Conservation (phyloP, 2,329 filamentous ascomycete genomes). For the Talaromyces sp. region DNA sequence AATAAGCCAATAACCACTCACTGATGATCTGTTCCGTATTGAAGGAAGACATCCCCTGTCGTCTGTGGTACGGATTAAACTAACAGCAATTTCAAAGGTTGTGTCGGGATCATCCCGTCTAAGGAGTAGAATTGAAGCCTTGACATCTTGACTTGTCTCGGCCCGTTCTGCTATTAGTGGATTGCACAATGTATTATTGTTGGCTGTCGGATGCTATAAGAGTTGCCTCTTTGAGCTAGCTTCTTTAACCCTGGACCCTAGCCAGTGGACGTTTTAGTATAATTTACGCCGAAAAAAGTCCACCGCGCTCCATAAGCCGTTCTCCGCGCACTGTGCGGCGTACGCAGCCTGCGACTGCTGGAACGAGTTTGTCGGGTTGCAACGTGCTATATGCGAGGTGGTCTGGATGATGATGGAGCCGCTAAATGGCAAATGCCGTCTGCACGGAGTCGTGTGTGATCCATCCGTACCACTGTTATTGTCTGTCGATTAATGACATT, state of each 20-base stretch:
- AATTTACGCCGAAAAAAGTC: neutral
- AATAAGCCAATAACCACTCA: neutral
- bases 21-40: neutral
- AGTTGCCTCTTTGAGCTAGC: constrained; percentile 2
- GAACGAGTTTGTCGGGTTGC: neutral
- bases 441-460: constrained; percentile 7
- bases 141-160: neutral
- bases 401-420: constrained; percentile 16
- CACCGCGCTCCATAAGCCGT: constrained; percentile 6
- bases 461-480: neutral
- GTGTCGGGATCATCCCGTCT: neutral
- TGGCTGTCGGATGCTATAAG: neutral
- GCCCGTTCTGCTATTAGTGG: neutral
- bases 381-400: neutral
- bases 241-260: neutral
- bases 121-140: neutral
- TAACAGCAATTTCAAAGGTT: neutral
- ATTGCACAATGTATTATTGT: neutral
- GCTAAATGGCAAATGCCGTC: neutral
- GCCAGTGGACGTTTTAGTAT: neutral
- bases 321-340: constrained; percentile 5
- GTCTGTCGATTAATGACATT: neutral
- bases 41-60: neutral
- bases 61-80: neutral
- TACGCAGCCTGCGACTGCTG: neutral